A percentile compares a stretch with the other conserved stretches of the same genome.
These are phyloP conservation scores for Coffea canephora DNA, from an alignment of 257 asterid genomes.

Conservation along the genomic window DNA sequence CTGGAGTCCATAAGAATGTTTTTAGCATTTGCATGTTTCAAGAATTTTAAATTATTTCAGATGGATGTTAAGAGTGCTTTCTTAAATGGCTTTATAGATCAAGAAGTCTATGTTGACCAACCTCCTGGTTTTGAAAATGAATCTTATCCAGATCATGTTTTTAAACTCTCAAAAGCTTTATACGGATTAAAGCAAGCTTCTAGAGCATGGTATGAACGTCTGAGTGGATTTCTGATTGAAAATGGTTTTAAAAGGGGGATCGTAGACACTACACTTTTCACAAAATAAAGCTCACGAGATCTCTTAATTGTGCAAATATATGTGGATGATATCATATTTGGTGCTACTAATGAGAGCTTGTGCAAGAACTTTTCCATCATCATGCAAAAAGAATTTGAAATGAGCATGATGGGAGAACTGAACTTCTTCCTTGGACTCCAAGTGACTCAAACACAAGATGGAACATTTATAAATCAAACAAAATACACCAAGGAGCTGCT, in stretches of 20 bases:
- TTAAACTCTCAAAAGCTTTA: not conserved
- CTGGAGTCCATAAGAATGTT: not conserved
- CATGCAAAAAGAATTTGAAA: not conserved
- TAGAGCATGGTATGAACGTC: constrained; percentile 11
- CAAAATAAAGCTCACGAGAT: not conserved
- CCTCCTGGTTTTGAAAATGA: constrained; percentile 11
- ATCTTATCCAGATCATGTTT: not conserved
- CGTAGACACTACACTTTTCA: constrained; percentile 5
- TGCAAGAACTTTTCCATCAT: no score
- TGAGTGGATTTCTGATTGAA: not conserved
- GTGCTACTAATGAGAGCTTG: not conserved
- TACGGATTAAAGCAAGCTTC: constrained; percentile 17
- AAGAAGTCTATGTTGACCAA: constrained; percentile 15
- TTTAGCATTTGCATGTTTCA: not conserved
- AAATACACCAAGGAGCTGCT: not conserved
- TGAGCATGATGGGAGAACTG: constrained; percentile 13
- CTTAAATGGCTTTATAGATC: constrained; percentile 5
- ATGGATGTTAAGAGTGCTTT: constrained; percentile 22
- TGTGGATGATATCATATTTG: constrained; percentile 13
- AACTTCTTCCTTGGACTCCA: not conserved
- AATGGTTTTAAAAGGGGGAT: not conserved
- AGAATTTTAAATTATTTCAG: not conserved
- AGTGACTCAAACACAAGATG: not conserved
- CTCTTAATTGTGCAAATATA: constrained; percentile 7
- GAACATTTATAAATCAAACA: not conserved